Percentiles rank a stretch among this genome's conserved stretches.
These are phyloP conservation scores for Aspergillus fijiensis DNA, from an alignment of 2,329 filamentous ascomycete species.

Conservation along the genomic window DNA sequence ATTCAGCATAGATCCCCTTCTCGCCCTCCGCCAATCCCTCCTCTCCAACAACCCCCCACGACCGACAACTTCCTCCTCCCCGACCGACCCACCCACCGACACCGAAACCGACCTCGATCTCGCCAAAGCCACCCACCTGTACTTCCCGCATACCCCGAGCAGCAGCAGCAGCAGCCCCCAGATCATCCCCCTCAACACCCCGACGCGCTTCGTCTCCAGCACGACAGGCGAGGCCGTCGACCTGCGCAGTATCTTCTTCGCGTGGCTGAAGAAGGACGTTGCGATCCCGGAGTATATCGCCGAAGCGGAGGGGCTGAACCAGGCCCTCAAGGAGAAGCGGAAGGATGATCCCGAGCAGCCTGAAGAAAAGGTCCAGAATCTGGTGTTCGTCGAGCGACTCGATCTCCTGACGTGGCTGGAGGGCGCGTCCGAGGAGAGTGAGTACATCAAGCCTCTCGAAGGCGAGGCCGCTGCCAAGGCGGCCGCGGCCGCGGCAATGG, in stretches of 20 bases:
- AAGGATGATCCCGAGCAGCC: conserved; percentile 20
- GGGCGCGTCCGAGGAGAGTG: conserved; percentile 83
- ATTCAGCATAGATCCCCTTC: conserved; percentile 67
- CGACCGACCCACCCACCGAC: conserved; percentile 58
- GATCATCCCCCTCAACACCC: conserved; percentile 66
- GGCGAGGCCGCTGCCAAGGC: conserved; percentile 54
- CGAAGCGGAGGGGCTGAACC: conserved; percentile 75
- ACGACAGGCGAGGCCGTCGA: conserved; percentile 68
- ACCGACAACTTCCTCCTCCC: conserved; percentile 44
- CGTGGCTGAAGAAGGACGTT: conserved; percentile 89
- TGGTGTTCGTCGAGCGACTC: conserved; percentile 86
- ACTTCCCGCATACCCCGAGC: conserved; percentile 61
- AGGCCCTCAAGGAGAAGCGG: conserved; percentile 58
- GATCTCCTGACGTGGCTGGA: conserved; percentile 93
- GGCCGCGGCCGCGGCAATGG: conserved; percentile 34
- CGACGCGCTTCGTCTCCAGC: conserved; percentile 85
- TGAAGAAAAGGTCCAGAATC: conserved; percentile 71
- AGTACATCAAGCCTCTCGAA: conserved; percentile 84
- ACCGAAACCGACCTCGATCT: conserved; percentile 54
- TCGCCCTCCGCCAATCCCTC: conserved; percentile 72
- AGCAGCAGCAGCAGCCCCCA: conserved; percentile 41
- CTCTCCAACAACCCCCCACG: conserved; percentile 69
- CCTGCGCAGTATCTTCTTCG: conserved; percentile 92
- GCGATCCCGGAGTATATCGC: conserved; percentile 89
- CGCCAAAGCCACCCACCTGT: conserved; percentile 73